Conservation (phyloP, 1,139 yeast genomes). For the Pichia cactophila region DNA sequence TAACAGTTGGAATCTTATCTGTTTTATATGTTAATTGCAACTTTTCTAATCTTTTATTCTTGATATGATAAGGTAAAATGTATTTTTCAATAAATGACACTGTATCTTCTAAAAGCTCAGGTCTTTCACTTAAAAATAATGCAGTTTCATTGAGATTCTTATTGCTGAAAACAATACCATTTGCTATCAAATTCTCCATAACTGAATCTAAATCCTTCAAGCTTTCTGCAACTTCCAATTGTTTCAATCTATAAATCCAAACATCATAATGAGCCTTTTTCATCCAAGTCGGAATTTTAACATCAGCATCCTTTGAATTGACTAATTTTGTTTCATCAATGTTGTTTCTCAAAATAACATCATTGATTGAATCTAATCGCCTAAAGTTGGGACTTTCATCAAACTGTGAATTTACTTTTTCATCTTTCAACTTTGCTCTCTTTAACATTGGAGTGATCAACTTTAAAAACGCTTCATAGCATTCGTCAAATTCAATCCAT, state of each 20-base stretch:
- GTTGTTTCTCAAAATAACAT: conserved; percentile 2
- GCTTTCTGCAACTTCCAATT: conserved; percentile 20
- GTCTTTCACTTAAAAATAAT: conserved; percentile 23
- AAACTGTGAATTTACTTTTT: not conserved
- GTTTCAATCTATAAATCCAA: conserved; percentile 24
- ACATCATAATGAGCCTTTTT: conserved; percentile 19
- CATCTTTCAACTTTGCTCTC: conserved; percentile 10
- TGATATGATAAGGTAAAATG: conserved; percentile 32
- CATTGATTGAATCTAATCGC: conserved; percentile 4
- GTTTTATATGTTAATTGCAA: conserved; percentile 19
- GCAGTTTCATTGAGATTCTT: conserved; percentile 35
- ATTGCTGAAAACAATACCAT: conserved; percentile 33
- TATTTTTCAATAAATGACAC: conserved; percentile 32
- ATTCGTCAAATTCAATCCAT: conserved; percentile 26
- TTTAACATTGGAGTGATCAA: conserved; percentile 14
- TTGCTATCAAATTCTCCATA: conserved; percentile 26
- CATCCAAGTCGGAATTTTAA: conserved; percentile 18
- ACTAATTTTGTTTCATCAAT: conserved; percentile 15
- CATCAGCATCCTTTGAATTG: conserved; percentile 2
- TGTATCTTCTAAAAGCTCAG: conserved; percentile 27
- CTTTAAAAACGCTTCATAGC: conserved; percentile 20
- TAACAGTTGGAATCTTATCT: conserved; percentile 17
- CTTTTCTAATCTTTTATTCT: conserved; percentile 14
- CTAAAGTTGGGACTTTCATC: conserved; percentile 2
- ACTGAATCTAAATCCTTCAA: conserved; percentile 24